Conservation (phyloP, 257 asterid species). For the Cruciata laevipes region DNA sequence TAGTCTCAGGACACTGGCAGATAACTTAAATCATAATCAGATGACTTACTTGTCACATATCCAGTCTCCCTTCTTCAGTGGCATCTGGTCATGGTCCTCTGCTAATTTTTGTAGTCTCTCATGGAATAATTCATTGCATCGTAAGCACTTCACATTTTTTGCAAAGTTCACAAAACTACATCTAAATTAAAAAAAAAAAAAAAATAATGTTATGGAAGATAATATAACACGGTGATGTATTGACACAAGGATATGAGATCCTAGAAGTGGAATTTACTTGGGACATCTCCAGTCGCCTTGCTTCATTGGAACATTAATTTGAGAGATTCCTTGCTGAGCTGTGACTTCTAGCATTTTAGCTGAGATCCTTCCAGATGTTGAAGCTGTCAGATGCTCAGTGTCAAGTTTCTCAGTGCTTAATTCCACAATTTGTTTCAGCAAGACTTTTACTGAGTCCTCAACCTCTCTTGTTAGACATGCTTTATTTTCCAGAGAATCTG, state of each 20-base stretch:
- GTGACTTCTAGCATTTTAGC: slow-evolving; percentile 24
- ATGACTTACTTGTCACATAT: slow-evolving; percentile 51
- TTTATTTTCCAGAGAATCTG: slow-evolving; percentile 63
- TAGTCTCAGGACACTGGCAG: background rate
- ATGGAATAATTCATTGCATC: slow-evolving; percentile 43
- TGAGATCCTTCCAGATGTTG: slow-evolving; percentile 17
- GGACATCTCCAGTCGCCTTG: slow-evolving; percentile 89
- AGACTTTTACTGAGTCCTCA: slow-evolving; percentile 53
- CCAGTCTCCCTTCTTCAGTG: slow-evolving; percentile 96
- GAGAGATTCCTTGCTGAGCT: slow-evolving; percentile 29
- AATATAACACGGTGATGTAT: background rate
- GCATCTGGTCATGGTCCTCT: slow-evolving; percentile 65
- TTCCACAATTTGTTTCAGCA: slow-evolving; percentile 71
- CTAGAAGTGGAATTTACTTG: slow-evolving; percentile 41
- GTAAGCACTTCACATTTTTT: slow-evolving; percentile 68
- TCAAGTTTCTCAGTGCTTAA: slow-evolving; percentile 30
- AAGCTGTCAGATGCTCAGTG: slow-evolving; percentile 25
- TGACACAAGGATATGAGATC: background rate
- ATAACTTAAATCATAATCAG: background rate
- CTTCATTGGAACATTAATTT: slow-evolving; percentile 33
- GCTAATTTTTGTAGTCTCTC: slow-evolving; percentile 48
- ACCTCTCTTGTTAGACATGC: slow-evolving; percentile 51
- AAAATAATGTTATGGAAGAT: background rate
- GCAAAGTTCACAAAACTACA: slow-evolving; percentile 75
- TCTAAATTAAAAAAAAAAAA: slow-evolving; percentile 42